Evolutionary conservation across 2,329 filamentous ascomycete genomes (phyloP), one percentile per base, ranked within the genome.

Genomic region (Xylariaceae sp.): DNA sequence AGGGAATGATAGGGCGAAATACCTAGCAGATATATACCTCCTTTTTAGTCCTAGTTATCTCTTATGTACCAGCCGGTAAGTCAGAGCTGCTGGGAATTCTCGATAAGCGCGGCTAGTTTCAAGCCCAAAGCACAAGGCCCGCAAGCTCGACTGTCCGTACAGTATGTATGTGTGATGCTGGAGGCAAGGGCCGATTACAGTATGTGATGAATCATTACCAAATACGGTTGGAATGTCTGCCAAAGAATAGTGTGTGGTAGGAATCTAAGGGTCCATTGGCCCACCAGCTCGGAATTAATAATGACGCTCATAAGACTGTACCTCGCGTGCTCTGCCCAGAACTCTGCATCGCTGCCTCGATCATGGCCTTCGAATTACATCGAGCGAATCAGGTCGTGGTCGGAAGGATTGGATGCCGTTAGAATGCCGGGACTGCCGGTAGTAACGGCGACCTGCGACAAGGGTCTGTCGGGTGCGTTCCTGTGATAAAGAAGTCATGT

Each of bases 281-380:
- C 28, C 37, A 37, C n/a, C 33, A 4, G 21, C 37, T 41, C 44
- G 23, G 39, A 28, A 40, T 45, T 11, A 43, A 43, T 43, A 53
- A 62, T 62, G 60, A 62, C 60, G 60, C 60, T 56, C 54, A n/a
- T 31, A 44, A 28, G 43, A 45, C 56, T 49, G 57, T 54, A 47
- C 49, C 46, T 62, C 54, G 56, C 53, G 60, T 62, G 60, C 60
- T 59, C 34, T 45, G 39, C 19, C 24, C 16, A 31, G 28, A 31
- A 6, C 6, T 17, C 12, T 6, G n/a, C 19, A 41, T 23, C 7
- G 36, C 52, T 40, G 33, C 51, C 14, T 26, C 19, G 50, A 19
- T 21, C 23, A 21, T n/a, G n/a, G 12, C 11, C 53, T 53, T 57
- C 53, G 53, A 56, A 57, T 56, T 33, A 44, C 21, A 60, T 52